Base-by-base conservation (phyloP, 768 basidiomycete species). In the Strobilomyces echinocephalus region DNA sequence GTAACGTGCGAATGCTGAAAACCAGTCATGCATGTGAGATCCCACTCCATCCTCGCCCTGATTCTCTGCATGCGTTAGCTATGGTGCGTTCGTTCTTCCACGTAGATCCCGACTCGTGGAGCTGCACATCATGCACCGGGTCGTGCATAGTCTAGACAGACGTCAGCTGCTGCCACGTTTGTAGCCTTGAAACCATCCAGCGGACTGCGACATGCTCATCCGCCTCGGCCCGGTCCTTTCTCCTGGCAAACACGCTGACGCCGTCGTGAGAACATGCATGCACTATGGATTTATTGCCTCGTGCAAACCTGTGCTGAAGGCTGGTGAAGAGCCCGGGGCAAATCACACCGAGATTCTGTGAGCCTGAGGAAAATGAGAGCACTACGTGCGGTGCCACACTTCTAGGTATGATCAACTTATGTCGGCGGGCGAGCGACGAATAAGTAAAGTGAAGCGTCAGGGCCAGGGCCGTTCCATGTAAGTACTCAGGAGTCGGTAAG, bases 181-280 rank as follows among this genome's bases (percentile, higher is more conserved):
- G 18, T 35, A 47, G 30, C 36, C 31, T 24, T 48, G 41, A 33
- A 31, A 18, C 28, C 41, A 33, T 10, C 21, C 35, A 53, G 46
- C 20, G 52, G 31, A 40, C 31, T 50, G 54, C 41, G 54, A 34
- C 44, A 50, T 40, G 28, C 21, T 49, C 45, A 31, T 30, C 41
- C 36, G 36, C 35, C 35, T 20, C 30, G 26, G 16, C 33, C 36
- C 33, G 33, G 20, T 20, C 30, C 24, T n/a, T 16, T 42, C 41
- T 14, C 20, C 46, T 18, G 8, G 30, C 10, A 33, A 44, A 33
- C 53, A 31, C 10, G 52, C 60, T 16, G 44, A 20, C 52, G 49
- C 40, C 39, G 54, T 43, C 39, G 54, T 41, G 52, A 46, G 50
- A 53, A 63, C 53, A 62, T 41, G 60, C 53, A 62, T 41, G 60